A percentile compares a stretch with the other conserved stretches of the same genome.
Evolutionary conservation across 169 alveolate genomes (phyloP).

Genomic region (Babesia ovis): DNA sequence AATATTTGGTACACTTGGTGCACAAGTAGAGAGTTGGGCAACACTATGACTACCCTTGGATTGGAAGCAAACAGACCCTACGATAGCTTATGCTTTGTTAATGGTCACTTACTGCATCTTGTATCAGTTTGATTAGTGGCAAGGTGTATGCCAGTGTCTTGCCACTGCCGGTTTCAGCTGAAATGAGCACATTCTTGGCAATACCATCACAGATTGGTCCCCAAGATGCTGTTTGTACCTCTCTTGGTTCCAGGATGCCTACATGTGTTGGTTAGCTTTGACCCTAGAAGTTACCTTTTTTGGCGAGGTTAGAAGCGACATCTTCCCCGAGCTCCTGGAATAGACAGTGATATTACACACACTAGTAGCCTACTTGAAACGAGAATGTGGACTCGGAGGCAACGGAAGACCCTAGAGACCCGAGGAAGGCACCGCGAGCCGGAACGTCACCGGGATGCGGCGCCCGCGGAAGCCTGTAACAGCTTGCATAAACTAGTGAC

Average conservation of each 20-base stretch:
- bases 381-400: neutral
- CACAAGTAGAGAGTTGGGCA: constrained; percentile 38
- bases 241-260: constrained; percentile 19
- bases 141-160: constrained; percentile 88
- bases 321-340: constrained; percentile 5
- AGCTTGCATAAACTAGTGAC: neutral
- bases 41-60: constrained; percentile 40
- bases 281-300: neutral
- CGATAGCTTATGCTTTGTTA: neutral
- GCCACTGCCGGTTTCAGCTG: constrained; percentile 88
- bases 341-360: neutral
- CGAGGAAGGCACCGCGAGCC: neutral
- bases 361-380: neutral
- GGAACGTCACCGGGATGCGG: neutral
- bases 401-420: neutral
- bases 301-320: constrained; percentile 12
- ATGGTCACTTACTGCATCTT: neutral
- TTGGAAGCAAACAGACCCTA: neutral
- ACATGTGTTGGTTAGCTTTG: neutral
- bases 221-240: constrained; percentile 30
- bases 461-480: constrained; percentile 19
- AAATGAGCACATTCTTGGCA: constrained; percentile 36
- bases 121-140: constrained; percentile 78
- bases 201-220: constrained; percentile 18
- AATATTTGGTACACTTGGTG: constrained; percentile 47